Conservation (phyloP, 352 stramenopile genomes). For the Pythium volutum region DNA sequence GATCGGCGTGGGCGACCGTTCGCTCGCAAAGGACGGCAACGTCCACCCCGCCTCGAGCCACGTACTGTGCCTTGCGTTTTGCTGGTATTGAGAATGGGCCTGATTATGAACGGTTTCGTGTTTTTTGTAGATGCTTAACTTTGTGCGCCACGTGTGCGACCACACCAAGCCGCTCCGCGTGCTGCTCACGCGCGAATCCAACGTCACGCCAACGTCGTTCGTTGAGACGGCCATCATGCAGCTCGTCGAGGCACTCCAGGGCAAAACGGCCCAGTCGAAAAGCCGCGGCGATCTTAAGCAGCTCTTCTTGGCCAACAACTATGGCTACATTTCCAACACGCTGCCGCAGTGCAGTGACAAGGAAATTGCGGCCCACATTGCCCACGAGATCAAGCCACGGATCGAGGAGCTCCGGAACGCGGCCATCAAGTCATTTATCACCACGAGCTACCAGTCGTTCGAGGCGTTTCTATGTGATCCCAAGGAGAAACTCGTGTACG, state of each 20-base stretch:
- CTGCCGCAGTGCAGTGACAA: slow-evolving; percentile 58
- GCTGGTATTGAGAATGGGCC: background rate
- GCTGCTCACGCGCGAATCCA: slow-evolving; percentile 54
- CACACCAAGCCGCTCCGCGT: slow-evolving; percentile 57
- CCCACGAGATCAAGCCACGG: slow-evolving; percentile 73
- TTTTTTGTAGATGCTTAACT: slow-evolving; percentile 59
- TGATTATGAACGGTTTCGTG: no score
- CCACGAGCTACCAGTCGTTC: slow-evolving; percentile 68
- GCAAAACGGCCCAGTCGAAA: slow-evolving; percentile 53
- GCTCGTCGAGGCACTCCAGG: slow-evolving; percentile 52
- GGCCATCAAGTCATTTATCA: slow-evolving; percentile 81
- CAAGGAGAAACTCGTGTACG: slow-evolving; percentile 84
- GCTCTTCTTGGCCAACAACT: slow-evolving; percentile 95
- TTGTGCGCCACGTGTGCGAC: slow-evolving; percentile 69
- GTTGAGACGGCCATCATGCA: slow-evolving; percentile 68
- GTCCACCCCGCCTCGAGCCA: slow-evolving; percentile 74
- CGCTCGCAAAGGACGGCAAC: slow-evolving; percentile 69
- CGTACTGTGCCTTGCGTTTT: slow-evolving; percentile 25
- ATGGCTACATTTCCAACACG: slow-evolving; percentile 85
- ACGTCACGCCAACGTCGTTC: slow-evolving; percentile 46
- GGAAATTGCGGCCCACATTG: slow-evolving; percentile 50
- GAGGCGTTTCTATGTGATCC: slow-evolving; percentile 69
- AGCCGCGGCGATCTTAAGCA: slow-evolving; percentile 54
- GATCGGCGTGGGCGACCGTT: slow-evolving; percentile 38
- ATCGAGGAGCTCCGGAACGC: slow-evolving; percentile 83